These are phyloP conservation scores for Larix kaempferi DNA, from an alignment of 75 land plant genomes.

Conservation along the genomic window DNA sequence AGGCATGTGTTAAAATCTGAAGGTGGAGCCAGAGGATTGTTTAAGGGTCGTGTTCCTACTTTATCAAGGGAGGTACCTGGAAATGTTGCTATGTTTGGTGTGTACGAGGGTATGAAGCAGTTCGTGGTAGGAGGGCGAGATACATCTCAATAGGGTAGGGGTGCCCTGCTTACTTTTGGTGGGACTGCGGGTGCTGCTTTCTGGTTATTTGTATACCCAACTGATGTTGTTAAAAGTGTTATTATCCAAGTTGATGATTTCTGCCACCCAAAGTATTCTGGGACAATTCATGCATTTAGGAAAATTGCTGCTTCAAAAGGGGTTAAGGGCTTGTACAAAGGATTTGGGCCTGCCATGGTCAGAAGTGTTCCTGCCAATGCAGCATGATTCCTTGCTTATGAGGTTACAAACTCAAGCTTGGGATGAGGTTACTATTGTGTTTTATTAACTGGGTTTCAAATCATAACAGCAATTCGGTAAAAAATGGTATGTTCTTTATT, in stretches of 20 bases:
- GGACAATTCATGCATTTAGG: constrained; percentile 78
- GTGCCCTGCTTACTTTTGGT: constrained; percentile 77
- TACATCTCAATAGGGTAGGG: constrained; percentile 68
- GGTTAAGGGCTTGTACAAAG: constrained; percentile 82
- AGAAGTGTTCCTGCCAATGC: constrained; percentile 99
- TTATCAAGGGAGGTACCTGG: constrained; percentile 94
- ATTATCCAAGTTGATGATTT: constrained; percentile 85
- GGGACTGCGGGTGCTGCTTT: constrained; percentile 92
- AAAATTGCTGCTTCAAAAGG: constrained; percentile 75
- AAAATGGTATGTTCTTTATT: no score
- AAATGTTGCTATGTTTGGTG: constrained; percentile 92
- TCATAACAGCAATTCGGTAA: no score
- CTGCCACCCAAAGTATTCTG: constrained; percentile 82
- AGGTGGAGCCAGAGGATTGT: constrained; percentile 81
- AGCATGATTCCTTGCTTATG: constrained; percentile 95
- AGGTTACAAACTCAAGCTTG: constrained; percentile 70
- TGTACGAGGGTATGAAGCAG: constrained; percentile 78
- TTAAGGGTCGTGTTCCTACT: constrained; percentile 89
- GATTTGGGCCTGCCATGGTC: constrained; percentile 98
- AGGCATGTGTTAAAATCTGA: constrained; percentile 71
- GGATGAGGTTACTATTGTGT: constrained; percentile 34
- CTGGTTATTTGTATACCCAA: constrained; percentile 85
- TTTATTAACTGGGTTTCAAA: no score
- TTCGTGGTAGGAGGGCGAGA: constrained; percentile 79
- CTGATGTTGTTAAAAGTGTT: constrained; percentile 97